Base-by-base conservation (phyloP, 164 flowering plant genomes). In the Platanus orientalis region DNA sequence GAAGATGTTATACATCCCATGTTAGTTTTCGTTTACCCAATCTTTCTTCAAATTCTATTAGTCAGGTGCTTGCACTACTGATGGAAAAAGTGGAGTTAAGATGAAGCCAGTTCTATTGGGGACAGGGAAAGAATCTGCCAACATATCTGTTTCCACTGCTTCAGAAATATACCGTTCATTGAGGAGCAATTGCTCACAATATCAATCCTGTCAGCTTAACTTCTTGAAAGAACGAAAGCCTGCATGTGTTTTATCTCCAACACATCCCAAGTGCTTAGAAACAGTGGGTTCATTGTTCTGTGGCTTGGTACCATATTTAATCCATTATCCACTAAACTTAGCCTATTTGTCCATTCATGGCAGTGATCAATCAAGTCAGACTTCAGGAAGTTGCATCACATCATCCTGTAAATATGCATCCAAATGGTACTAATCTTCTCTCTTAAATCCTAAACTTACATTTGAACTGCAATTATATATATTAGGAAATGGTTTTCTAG, bases 221-320 rank as follows among this genome's bases (percentile, higher is more conserved):
- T 56, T 76, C 57, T 64, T 71, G 16, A 64, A 26, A 29, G 81
- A 79, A 60, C 57, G 62, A 44, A 73, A 62, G 34, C 67, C 72
- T 57, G 81, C 80, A 19, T 73, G 71, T 70, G 69, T 75, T 59
- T 75, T 67, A 34, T 75, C 83, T 30, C 83, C 79, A 7, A 48
- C 70, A 29, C 68, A 64, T 51, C 54, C 66, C 26, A 66, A 60
- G 51, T 71, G 66, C 45, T 54, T 40, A 40, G 74, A 74, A 69
- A 58, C 58, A 81, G 85, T 80, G 28, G 53, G 79, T 71, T 29
- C 29, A 28, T 36, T n/a, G 34, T 50, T 27, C 62, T 40, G 13
- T n/a, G 54, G 24, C 39, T 63, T 19, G 27, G 7, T 21, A 17
- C 53, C 4, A 24, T 3, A 27, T 57, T 14, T 19, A 19, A 48